Conservation (phyloP, 495 filamentous ascomycete species). For the Podospora australis region DNA sequence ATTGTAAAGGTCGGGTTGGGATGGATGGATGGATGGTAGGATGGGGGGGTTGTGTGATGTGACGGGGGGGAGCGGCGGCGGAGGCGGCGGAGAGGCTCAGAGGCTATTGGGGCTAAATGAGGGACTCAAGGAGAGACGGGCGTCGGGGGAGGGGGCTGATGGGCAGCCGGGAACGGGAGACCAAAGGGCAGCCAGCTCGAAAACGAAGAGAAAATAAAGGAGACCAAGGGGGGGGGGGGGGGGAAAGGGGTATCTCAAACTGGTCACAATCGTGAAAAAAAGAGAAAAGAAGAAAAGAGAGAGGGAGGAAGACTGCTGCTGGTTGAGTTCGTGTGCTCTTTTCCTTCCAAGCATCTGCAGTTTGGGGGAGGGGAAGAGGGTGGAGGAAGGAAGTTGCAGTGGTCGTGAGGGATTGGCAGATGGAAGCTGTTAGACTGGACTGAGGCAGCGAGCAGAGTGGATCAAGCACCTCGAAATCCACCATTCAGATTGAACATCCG, state of each 20-base stretch:
- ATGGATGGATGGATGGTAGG: background rate
- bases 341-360: conserved; percentile 29
- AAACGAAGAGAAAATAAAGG: no score
- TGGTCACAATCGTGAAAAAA: conserved; percentile 14
- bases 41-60: background rate
- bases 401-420: conserved; percentile 22
- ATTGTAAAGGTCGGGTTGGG: no score
- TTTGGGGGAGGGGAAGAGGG: conserved; percentile 31
- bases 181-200: no score
- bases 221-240: conserved; percentile 9
- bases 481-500: background rate
- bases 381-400: conserved; percentile 34
- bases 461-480: background rate
- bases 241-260: conserved; percentile 21
- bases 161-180: no score
- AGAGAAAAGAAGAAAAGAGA: conserved; percentile 27
- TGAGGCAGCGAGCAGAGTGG: conserved; percentile 6
- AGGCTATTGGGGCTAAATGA: conserved; percentile 28
- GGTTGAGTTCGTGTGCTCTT: conserved; percentile 28
- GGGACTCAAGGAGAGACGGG: conserved; percentile 16
- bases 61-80: conserved; percentile 3
- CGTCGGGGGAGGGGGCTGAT: no score
- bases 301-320: background rate
- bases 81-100: conserved; percentile 5
- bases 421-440: conserved; percentile 22